phyloP scores from a whole-genome alignment of 139 green algal species.

The Chlamydomonas sphaeroides region DNA sequence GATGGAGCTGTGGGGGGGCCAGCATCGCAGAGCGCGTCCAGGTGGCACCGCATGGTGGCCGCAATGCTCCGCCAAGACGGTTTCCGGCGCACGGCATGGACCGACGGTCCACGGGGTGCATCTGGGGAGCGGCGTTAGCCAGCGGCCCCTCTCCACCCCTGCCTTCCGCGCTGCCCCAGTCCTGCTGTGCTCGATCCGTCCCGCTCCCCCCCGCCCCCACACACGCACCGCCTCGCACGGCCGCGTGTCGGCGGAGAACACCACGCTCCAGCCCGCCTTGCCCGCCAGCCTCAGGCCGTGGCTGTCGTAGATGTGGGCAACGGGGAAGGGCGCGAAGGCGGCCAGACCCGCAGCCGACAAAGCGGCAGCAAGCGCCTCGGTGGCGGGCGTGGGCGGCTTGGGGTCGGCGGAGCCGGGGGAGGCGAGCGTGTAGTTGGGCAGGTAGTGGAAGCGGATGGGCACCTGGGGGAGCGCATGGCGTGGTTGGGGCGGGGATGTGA shows the following conservation, averaged over 20 bases:
- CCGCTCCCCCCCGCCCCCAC: neutral
- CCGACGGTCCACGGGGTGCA: too few relatives aligned
- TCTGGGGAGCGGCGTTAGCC: too few relatives aligned
- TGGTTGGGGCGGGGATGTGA: too few relatives aligned
- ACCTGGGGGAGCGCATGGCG: neutral
- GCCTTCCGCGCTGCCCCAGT: too few relatives aligned
- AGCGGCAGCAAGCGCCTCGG: neutral
- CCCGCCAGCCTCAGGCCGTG: constrained; percentile 82
- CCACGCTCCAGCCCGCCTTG: constrained; percentile 75
- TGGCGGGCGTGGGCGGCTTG: neutral
- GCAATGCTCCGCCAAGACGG: too few relatives aligned
- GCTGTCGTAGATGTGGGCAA: constrained; percentile 60
- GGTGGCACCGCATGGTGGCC: too few relatives aligned
- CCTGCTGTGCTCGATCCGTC: neutral
- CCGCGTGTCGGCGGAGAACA: constrained; percentile 93
- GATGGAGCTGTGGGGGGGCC: too few relatives aligned
- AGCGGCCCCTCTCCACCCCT: too few relatives aligned
- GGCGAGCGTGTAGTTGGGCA: constrained; percentile 64
- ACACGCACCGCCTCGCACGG: constrained; percentile 66
- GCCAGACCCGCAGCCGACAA: constrained; percentile 2
- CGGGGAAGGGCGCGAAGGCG: constrained; percentile 62
- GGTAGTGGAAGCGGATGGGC: constrained; percentile 70
- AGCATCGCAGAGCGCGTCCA: too few relatives aligned
- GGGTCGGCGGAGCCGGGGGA: neutral
- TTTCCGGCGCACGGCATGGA: too few relatives aligned